Conservation (phyloP, 495 filamentous ascomycete genomes). For the Monascus purpureus region DNA sequence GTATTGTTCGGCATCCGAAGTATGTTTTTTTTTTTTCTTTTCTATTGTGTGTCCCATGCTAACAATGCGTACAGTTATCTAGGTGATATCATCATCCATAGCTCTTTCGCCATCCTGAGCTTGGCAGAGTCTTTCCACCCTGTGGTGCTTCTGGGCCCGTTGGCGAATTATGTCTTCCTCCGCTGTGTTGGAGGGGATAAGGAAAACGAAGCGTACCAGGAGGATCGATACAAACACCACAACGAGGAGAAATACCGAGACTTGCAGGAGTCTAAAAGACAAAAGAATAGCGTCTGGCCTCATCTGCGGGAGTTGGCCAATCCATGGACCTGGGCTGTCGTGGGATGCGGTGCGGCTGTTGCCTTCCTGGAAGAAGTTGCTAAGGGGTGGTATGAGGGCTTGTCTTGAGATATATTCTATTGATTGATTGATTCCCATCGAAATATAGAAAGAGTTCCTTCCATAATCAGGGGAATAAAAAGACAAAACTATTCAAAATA, state of each 20-base stretch:
- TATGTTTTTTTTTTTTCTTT: conserved; percentile 16
- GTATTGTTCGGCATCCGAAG: conserved; percentile 47
- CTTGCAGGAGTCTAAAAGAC: conserved; percentile 28
- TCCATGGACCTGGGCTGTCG: conserved; percentile 39
- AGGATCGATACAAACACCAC: conserved; percentile 29
- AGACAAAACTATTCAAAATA: background rate
- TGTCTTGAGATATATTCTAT: background rate
- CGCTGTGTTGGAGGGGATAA: conserved; percentile 40
- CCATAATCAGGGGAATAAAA: too few species aligned
- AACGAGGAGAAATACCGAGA: conserved; percentile 36
- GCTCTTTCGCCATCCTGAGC: conserved; percentile 25
- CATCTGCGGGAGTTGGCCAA: conserved; percentile 29
- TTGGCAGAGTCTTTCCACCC: conserved; percentile 37
- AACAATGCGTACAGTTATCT: conserved; percentile 32
- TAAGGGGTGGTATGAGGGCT: conserved; percentile 1
- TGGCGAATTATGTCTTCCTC: conserved; percentile 44
- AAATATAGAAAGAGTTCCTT: too few species aligned
- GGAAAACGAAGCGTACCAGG: conserved; percentile 36
- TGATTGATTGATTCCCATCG: background rate
- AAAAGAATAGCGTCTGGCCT: conserved; percentile 48
- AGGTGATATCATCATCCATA: conserved; percentile 40
- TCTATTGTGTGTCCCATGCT: background rate
- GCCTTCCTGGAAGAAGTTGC: conserved; percentile 13
- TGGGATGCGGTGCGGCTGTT: conserved; percentile 27
- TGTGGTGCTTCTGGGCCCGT: conserved; percentile 35